A percentile compares a stretch with the other conserved stretches of the same genome.
Evolutionary conservation across 2,329 filamentous ascomycete genomes (phyloP).

Genomic region (Sarocladium strictum): DNA sequence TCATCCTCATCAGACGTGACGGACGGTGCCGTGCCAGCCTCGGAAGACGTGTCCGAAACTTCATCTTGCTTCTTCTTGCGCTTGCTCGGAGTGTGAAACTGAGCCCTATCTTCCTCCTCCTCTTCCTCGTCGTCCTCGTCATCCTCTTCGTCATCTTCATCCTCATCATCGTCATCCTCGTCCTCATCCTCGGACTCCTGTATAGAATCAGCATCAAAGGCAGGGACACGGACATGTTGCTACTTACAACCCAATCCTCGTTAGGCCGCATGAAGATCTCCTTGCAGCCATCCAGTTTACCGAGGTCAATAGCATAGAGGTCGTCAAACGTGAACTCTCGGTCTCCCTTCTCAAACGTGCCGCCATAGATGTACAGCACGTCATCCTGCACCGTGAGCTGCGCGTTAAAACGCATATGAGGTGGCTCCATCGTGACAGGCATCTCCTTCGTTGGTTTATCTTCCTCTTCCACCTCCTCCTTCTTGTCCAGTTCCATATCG

Average conservation of each 20-base stretch:
- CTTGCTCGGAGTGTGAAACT: constrained; percentile 45
- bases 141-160: constrained; percentile 48
- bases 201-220: background rate
- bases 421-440: constrained; percentile 72
- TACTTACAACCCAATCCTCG: constrained; percentile 69
- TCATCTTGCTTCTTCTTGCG: constrained; percentile 50
- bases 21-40: constrained; percentile 15
- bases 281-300: constrained; percentile 88
- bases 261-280: constrained; percentile 83
- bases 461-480: constrained; percentile 44
- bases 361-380: constrained; percentile 87
- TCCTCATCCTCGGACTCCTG: constrained; percentile 56
- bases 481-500: constrained; percentile 44
- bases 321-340: constrained; percentile 95
- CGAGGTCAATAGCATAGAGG: constrained; percentile 87
- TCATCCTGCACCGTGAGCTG: constrained; percentile 89
- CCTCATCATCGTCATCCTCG: constrained; percentile 55
- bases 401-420: constrained; percentile 85
- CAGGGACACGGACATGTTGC: background rate
- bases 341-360: constrained; percentile 92
- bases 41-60: constrained; percentile 31
- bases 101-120: constrained; percentile 37
- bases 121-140: constrained; percentile 45
- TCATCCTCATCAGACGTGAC: constrained; percentile 33
- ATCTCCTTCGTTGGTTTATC: constrained; percentile 57